Percentiles rank a stretch among this genome's conserved stretches.
These are phyloP conservation scores for Candida awuae DNA, from an alignment of 805 yeast genomes.

Conservation along the genomic window DNA sequence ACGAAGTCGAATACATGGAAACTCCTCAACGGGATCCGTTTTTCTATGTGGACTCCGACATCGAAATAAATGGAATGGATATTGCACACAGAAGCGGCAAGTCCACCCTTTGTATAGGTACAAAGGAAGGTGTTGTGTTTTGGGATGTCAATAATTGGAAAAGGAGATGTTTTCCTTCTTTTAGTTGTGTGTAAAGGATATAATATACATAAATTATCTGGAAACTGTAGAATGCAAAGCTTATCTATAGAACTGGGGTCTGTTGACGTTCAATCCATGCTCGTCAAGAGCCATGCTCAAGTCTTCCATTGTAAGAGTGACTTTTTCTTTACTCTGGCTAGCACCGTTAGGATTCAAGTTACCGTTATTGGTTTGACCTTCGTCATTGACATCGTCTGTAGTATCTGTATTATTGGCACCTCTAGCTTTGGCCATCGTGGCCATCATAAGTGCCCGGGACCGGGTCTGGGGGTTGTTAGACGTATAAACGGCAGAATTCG, in stretches of 20 bases:
- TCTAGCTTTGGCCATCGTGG: constrained; percentile 37
- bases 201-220: constrained; percentile 8
- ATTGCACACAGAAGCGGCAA: constrained; percentile 41
- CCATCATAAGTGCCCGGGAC: constrained; percentile 63
- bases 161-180: constrained; percentile 53
- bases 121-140: constrained; percentile 56
- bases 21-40: constrained; percentile 15
- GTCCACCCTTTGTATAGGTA: constrained; percentile 49
- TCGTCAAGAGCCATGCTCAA: constrained; percentile 87
- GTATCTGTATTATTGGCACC: constrained; percentile 10
- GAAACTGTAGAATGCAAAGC: no score
- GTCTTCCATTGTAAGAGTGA: constrained; percentile 88
- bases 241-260: constrained; percentile 91
- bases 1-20: constrained; percentile 1
- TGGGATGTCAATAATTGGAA: constrained; percentile 66
- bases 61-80: constrained; percentile 54
- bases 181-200: constrained; percentile 31
- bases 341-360: constrained; percentile 7
- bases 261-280: constrained; percentile 67
- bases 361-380: constrained; percentile 17
- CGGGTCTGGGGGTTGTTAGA: constrained; percentile 80
- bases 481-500: constrained; percentile 78
- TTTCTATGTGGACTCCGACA: constrained; percentile 21
- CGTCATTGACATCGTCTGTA: constrained; percentile 26
- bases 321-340: constrained; percentile 37